phyloP scores from a whole-genome alignment of 306 rosid species.

The Amphicarpaea edgeworthii region DNA sequence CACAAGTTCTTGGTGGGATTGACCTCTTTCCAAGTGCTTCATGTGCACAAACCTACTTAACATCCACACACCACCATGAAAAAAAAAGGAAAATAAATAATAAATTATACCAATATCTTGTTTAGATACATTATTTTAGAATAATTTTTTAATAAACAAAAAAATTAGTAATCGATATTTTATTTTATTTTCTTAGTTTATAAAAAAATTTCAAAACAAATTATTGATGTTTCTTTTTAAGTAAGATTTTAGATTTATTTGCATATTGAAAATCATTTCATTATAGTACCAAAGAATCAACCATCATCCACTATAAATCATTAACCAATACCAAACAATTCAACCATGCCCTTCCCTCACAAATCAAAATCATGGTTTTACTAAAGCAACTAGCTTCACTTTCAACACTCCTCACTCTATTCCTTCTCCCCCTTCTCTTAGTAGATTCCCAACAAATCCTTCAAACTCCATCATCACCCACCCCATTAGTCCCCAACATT shows the following conservation, averaged over 20 bases:
- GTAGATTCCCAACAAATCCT: conserved; percentile 43
- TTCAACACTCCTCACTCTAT: conserved; percentile 31
- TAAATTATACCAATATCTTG: too few relatives aligned
- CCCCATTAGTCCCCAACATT: conserved; percentile 44
- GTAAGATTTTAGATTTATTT: too few relatives aligned
- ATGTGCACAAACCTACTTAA: conserved; percentile 33
- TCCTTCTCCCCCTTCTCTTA: conserved; percentile 31
- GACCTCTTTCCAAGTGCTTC: conserved; percentile 29
- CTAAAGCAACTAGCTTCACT: conserved; percentile 5
- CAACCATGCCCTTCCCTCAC: neutral
- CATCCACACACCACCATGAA: conserved; percentile 39
- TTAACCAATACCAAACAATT: conserved; percentile 1
- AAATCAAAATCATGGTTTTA: conserved; percentile 42
- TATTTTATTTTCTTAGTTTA: too few relatives aligned
- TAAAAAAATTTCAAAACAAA: too few relatives aligned
- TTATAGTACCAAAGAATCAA: conserved; percentile 18
- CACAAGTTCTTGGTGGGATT: conserved; percentile 39
- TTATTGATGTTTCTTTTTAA: too few relatives aligned
- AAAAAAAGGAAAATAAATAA: neutral
- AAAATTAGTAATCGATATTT: too few relatives aligned
- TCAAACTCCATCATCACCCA: conserved; percentile 31
- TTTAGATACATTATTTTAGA: too few relatives aligned
- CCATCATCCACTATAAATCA: conserved; percentile 33
- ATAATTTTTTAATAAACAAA: too few relatives aligned
- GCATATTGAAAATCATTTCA: too few relatives aligned